Evolutionary conservation across 208 protist genomes (phyloP), one percentile per base, ranked within the genome.

Genomic region (Balamuthia mandrillaris): DNA sequence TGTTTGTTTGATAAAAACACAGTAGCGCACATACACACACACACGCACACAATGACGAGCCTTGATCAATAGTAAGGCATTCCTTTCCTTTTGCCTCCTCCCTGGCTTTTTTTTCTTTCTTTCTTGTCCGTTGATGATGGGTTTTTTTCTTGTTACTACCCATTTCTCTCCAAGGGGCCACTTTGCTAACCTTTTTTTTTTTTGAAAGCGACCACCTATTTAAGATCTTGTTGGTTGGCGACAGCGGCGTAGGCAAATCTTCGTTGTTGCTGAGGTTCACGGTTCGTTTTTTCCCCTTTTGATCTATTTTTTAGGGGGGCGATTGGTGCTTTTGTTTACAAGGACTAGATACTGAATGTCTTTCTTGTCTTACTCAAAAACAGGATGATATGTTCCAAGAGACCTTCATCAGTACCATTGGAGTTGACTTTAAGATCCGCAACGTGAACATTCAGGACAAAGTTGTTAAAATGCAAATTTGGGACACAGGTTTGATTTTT

Each of bases 401-500:
- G 27, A 95, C 79, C 14, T 97, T 96, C 79, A 96, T 97, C 87
- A 95, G 92, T 79, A 99, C 98, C 37, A 99, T 99, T 79, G 98
- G 94, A 29, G 94, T 97, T 1, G 94, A 96, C 78, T 97, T 97
- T 68, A 99, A 99, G 91, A 98, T 98, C 86, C 95, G 96, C 74
- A 98, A 96, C 37, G 87, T 99, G 47, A 95, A 97, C 84, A 90
- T 98, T 9, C 96, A 98, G 78, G 96, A 95, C 42, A 98, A 98
- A 88, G 96, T 96, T 6, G 96, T 98, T 85, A 99, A 99, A 89
- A 93, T 99, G 27, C 97, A 99, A 90, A 98, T 99, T 86, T 75
- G 77, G 77, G 74, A 81, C 41, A 81, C 74, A 0, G 74, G 52
- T 81, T 44, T 14, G 51, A 74, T 16, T 42, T 74, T 2, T 16